phyloP scores from a whole-genome alignment of 495 filamentous ascomycete species.

The Daldinia loculata region DNA sequence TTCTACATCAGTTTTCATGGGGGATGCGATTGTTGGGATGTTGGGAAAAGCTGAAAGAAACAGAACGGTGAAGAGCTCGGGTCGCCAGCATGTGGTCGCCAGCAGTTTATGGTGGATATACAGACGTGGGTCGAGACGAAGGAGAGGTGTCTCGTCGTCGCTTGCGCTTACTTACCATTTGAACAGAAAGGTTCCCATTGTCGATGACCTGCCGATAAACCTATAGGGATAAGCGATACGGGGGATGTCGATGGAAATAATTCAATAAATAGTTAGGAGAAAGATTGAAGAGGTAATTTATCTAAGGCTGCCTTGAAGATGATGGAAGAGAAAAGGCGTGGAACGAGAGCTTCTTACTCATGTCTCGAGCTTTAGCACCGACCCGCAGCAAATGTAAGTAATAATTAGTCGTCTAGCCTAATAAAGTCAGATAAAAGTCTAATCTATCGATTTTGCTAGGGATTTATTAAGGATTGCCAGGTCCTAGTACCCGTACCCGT shows the following conservation, averaged over 20 bases:
- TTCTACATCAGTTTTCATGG: conserved; percentile 15
- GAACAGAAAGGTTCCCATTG: conserved; percentile 64
- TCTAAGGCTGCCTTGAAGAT: conserved; percentile 2
- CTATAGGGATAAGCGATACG: not conserved
- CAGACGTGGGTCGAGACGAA: not conserved
- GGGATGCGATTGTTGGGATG: conserved; percentile 7
- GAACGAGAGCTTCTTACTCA: conserved; percentile 5
- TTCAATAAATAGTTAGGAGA: not conserved
- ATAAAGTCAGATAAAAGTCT: conserved; percentile 25
- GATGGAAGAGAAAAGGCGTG: conserved; percentile 20
- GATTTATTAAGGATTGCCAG: not conserved
- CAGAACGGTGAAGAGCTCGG: conserved; percentile 5
- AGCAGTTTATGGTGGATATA: conserved; percentile 15
- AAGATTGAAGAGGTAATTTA: not conserved
- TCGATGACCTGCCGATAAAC: conserved; percentile 13
- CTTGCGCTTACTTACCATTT: conserved; percentile 57
- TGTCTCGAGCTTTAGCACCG: conserved; percentile 10
- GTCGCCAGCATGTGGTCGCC: not conserved
- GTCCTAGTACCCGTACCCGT: conserved; percentile 1
- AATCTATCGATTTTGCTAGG: conserved; percentile 35
- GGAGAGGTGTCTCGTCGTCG: conserved; percentile 6
- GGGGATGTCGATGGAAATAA: not conserved
- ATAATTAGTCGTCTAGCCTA: conserved; percentile 10
- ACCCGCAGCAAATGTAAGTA: conserved; percentile 18
- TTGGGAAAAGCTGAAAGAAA: conserved; percentile 3